These are phyloP conservation scores for Fraxinus dipetala DNA, from an alignment of 305 asterid species.

Conservation along the genomic window DNA sequence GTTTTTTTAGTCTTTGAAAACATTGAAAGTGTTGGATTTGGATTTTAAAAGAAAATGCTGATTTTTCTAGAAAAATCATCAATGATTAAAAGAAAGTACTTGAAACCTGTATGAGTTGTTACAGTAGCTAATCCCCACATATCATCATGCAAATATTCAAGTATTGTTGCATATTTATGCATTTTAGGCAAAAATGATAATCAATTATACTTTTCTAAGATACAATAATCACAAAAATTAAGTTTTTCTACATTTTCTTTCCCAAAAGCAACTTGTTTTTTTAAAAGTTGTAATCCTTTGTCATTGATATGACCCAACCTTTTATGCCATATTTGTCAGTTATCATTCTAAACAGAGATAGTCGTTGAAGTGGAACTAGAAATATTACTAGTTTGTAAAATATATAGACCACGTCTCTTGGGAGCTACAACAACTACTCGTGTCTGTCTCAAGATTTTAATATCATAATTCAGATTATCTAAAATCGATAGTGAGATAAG, in stretches of 20 bases:
- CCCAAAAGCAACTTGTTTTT: neutral
- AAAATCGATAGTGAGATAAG: neutral
- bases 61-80: neutral
- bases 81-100: neutral
- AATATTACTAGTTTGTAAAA: too few relatives aligned
- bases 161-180: neutral
- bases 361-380: neutral
- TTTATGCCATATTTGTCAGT: neutral
- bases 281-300: too few relatives aligned
- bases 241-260: neutral
- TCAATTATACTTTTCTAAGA: neutral
- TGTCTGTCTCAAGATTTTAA: neutral
- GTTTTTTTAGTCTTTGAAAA: neutral
- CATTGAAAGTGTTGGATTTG: neutral
- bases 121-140: neutral
- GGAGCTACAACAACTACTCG: neutral
- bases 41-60: neutral
- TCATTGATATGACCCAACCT: neutral
- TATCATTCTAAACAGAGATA: neutral
- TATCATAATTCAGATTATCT: neutral
- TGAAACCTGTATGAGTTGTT: neutral
- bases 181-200: too few relatives aligned
- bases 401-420: neutral
- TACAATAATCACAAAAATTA: neutral
- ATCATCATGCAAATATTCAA: neutral